Evolutionary conservation across 2,329 filamentous ascomycete genomes (phyloP).

Genomic region (Lizonia empirigonia): DNA sequence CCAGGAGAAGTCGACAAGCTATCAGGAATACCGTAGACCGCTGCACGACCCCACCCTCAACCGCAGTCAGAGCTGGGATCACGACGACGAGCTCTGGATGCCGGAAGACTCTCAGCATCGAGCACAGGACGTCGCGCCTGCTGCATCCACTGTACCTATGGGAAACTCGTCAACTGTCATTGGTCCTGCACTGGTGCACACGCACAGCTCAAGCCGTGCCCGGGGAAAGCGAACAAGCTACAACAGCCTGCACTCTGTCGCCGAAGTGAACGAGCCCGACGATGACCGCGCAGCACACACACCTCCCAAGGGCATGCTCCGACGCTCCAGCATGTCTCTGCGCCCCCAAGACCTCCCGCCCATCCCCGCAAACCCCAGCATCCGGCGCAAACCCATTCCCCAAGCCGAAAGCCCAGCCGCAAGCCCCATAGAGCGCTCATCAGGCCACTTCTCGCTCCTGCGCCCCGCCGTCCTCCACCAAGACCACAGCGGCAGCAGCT

Average conservation of each 20-base stretch:
- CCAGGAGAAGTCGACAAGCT: slow-evolving; percentile 33
- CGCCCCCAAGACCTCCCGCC: slow-evolving; percentile 20
- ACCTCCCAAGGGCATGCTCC: slow-evolving; percentile 15
- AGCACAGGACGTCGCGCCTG: slow-evolving; percentile 12
- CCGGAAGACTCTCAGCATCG: slow-evolving; percentile 2
- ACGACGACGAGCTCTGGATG: slow-evolving; percentile 34
- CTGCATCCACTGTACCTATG: slow-evolving; percentile 21
- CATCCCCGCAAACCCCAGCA: slow-evolving; percentile 22
- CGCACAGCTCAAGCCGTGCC: slow-evolving; percentile 43
- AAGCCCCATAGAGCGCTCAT: slow-evolving; percentile 27
- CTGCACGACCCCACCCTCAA: slow-evolving; percentile 25
- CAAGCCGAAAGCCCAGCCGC: slow-evolving; percentile 18
- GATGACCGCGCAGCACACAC: slow-evolving; percentile 27
- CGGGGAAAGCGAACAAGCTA: slow-evolving; percentile 42
- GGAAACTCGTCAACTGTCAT: slow-evolving; percentile 30
- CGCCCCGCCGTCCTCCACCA: slow-evolving; percentile 29
- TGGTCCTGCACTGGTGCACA: slow-evolving; percentile 37
- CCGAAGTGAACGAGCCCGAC: slow-evolving; percentile 41
- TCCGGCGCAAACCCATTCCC: slow-evolving; percentile 36
- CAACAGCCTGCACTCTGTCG: slow-evolving; percentile 39
- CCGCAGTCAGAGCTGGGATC: slow-evolving; percentile 38
- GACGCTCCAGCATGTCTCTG: slow-evolving; percentile 16
- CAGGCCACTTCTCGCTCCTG: slow-evolving; percentile 22
- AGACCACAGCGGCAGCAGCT: slow-evolving; percentile 35
- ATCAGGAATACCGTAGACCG: slow-evolving; percentile 31